phyloP scores from a whole-genome alignment of 163 green algal genomes.

The Botryococcus braunii region DNA sequence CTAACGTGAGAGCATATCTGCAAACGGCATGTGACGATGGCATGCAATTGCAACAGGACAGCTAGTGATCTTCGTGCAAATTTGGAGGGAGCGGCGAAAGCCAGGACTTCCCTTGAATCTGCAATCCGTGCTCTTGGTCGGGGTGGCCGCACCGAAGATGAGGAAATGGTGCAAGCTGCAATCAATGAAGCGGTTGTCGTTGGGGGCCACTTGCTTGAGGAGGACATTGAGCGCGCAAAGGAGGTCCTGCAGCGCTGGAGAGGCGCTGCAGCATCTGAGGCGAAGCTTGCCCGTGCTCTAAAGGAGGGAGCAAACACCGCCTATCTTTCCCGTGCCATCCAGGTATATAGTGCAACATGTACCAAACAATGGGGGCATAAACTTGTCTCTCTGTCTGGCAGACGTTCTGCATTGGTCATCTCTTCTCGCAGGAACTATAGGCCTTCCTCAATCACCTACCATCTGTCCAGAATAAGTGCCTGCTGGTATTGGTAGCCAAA shows the following conservation, averaged over 20 bases:
- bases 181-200: constrained; percentile 11
- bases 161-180: constrained; percentile 36
- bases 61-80: constrained; percentile 43
- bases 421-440: too few relatives aligned
- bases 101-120: constrained; percentile 28
- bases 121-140: constrained; percentile 35
- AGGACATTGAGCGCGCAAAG: constrained; percentile 32
- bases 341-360: constrained; percentile 9
- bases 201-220: constrained; percentile 38
- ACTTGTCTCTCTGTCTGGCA: too few relatives aligned
- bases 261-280: constrained; percentile 34
- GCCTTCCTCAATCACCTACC: too few relatives aligned
- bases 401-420: too few relatives aligned
- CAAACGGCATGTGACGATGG: not conserved
- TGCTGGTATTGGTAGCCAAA: too few relatives aligned
- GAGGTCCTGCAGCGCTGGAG: constrained; percentile 51
- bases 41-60: constrained; percentile 12
- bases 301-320: constrained; percentile 23
- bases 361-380: not conserved
- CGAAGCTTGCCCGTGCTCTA: constrained; percentile 49
- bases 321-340: constrained; percentile 43
- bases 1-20: too few relatives aligned
- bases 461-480: too few relatives aligned
- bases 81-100: constrained; percentile 38
- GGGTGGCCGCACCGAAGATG: constrained; percentile 30